Evolutionary conservation across 2,329 filamentous ascomycete genomes (phyloP).

Genomic region (Fusarium papillatum): DNA sequence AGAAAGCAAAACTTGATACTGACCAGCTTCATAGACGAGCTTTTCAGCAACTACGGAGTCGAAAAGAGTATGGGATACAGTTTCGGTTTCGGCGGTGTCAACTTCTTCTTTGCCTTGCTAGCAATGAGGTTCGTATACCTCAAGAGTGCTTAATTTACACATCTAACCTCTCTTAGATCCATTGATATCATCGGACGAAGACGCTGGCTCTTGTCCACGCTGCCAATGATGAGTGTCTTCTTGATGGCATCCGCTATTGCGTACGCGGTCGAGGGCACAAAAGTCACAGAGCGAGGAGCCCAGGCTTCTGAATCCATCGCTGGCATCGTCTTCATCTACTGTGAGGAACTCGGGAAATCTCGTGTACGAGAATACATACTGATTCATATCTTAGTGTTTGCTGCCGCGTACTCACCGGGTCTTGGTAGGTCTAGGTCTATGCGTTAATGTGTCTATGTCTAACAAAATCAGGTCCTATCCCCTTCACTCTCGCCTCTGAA

Average conservation of each 20-base stretch:
- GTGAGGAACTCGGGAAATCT: background rate
- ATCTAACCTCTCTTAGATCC: constrained; percentile 32
- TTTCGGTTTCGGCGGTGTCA: constrained; percentile 53
- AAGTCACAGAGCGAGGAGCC: background rate
- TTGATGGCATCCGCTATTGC: constrained; percentile 27
- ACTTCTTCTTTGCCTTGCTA: constrained; percentile 53
- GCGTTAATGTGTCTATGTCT: background rate
- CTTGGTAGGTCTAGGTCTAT: constrained; percentile 42
- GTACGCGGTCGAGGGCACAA: constrained; percentile 28
- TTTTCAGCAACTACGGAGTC: constrained; percentile 34
- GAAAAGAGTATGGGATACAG: constrained; percentile 35
- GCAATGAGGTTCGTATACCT: constrained; percentile 44
- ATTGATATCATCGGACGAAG: constrained; percentile 55
- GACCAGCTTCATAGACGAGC: constrained; percentile 13
- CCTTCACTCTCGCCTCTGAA: constrained; percentile 64
- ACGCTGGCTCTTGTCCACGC: constrained; percentile 57
- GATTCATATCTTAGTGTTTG: constrained; percentile 48
- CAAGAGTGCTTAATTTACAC: accelerated
- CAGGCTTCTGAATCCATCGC: constrained; percentile 2
- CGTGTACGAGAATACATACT: background rate
- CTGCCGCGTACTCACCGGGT: constrained; percentile 57
- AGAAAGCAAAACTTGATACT: background rate
- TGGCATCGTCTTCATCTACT: constrained; percentile 34
- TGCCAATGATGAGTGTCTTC: constrained; percentile 55
- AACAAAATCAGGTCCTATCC: constrained; percentile 51